Percentiles rank a stretch among this genome's conserved stretches.
These are phyloP conservation scores for Alternaria incomplexa DNA, from an alignment of 2,329 filamentous ascomycete species.

Conservation along the genomic window DNA sequence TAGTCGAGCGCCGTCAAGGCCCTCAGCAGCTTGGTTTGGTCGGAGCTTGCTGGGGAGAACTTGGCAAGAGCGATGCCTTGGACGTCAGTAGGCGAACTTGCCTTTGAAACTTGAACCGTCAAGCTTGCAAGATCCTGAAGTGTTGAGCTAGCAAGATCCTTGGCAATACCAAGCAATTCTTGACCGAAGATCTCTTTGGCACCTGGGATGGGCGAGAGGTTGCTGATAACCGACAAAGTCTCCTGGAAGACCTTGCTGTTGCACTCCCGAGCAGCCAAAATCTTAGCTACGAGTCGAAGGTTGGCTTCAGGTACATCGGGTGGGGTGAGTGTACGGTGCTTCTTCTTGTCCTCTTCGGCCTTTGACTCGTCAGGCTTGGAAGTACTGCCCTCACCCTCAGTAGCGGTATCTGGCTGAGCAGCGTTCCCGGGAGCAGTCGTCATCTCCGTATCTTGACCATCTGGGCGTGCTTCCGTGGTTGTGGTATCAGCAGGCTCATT, in stretches of 20 bases:
- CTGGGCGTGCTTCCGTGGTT: slow-evolving; percentile 12
- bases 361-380: slow-evolving; percentile 47
- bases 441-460: slow-evolving; percentile 43
- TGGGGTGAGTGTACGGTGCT: slow-evolving; percentile 70
- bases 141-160: slow-evolving; percentile 82
- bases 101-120: slow-evolving; percentile 82
- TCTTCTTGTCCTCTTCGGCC: slow-evolving; percentile 53
- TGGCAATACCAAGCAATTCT: slow-evolving; percentile 87
- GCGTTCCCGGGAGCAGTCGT: slow-evolving; percentile 38
- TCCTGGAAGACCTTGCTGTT: slow-evolving; percentile 98
- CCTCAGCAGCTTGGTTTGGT: slow-evolving; percentile 93
- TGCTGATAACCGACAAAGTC: slow-evolving; percentile 97
- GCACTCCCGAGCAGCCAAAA: slow-evolving; percentile 94
- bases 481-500: slow-evolving; percentile 22
- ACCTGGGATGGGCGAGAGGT: slow-evolving; percentile 88
- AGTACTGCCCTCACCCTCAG: slow-evolving; percentile 27
- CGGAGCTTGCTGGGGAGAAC: slow-evolving; percentile 93
- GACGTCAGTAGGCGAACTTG: slow-evolving; percentile 88
- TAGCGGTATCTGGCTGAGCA: slow-evolving; percentile 37
- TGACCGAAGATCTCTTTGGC: slow-evolving; percentile 91
- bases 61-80: slow-evolving; percentile 93
- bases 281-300: slow-evolving; percentile 91
- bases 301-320: slow-evolving; percentile 89
- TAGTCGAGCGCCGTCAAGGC: slow-evolving; percentile 95
- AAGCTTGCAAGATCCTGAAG: slow-evolving; percentile 84